Conservation (phyloP, 2,329 filamentous ascomycete species). For the Piedraia hortae region DNA sequence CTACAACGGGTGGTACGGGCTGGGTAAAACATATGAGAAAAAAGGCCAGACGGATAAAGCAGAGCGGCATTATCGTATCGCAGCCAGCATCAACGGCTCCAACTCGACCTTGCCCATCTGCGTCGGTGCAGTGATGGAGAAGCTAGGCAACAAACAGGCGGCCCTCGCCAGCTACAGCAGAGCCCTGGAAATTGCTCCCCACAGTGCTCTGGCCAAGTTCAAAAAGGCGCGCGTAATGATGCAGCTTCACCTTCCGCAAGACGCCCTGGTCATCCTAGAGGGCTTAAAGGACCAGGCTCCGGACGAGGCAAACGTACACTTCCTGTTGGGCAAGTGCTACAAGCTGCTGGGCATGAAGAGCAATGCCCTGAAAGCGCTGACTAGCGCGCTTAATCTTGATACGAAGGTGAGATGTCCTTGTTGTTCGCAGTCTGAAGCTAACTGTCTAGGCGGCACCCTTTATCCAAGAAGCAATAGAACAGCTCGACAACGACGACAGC, state of each 20-base stretch:
- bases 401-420: conserved; percentile 42
- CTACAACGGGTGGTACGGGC: conserved; percentile 95
- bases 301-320: conserved; percentile 89
- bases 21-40: conserved; percentile 37
- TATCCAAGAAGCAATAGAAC: conserved; percentile 93
- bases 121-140: conserved; percentile 66
- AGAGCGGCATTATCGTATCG: conserved; percentile 70
- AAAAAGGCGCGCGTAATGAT: conserved; percentile 76
- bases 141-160: conserved; percentile 52
- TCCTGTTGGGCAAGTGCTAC: conserved; percentile 56
- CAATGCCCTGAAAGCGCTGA: conserved; percentile 76
- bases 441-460: conserved; percentile 48
- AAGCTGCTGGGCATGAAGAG: conserved; percentile 32
- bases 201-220: conserved; percentile 61
- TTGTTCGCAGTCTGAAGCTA: neutral
- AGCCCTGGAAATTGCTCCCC: conserved; percentile 57
- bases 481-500: conserved; percentile 22
- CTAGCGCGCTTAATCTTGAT: conserved; percentile 80
- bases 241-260: conserved; percentile 38
- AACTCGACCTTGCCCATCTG: conserved; percentile 83
- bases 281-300: conserved; percentile 77
- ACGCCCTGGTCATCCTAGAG: conserved; percentile 57
- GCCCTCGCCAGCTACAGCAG: conserved; percentile 60
- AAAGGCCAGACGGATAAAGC: conserved; percentile 38
- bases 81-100: conserved; percentile 69